A percentile compares a stretch with the other conserved stretches of the same genome.
Conservation (phyloP, 106 monocot species). For the Allium cepa region DNA sequence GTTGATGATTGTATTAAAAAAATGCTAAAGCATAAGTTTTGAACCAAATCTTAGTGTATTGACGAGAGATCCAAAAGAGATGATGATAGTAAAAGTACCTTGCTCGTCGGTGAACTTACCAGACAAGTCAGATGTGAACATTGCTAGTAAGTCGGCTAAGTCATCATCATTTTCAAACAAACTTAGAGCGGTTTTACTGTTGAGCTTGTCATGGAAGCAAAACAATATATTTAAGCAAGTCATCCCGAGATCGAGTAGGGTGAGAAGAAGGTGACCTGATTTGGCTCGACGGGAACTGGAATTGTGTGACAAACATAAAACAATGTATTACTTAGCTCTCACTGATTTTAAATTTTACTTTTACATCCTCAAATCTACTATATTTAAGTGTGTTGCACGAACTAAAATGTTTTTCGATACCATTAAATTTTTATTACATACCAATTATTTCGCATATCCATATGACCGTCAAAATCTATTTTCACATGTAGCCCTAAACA, state of each 20-base stretch:
- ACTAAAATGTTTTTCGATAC: too few species aligned
- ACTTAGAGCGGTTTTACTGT: neutral
- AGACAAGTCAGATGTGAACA: conserved; percentile 34
- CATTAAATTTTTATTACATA: too few species aligned
- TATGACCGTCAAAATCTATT: too few species aligned
- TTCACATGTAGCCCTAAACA: too few species aligned
- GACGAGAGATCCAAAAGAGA: conserved; percentile 59
- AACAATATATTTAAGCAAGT: neutral
- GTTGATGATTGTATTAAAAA: too few species aligned
- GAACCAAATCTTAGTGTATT: conserved; percentile 38
- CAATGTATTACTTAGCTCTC: too few species aligned
- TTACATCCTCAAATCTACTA: too few species aligned
- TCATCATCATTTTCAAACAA: conserved; percentile 42
- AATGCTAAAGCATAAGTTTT: neutral
- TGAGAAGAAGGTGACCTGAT: neutral
- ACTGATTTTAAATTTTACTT: too few species aligned
- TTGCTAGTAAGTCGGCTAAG: conserved; percentile 28
- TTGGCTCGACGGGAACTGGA: neutral
- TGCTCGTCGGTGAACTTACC: conserved; percentile 32
- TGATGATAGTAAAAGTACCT: conserved; percentile 43
- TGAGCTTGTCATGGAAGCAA: neutral
- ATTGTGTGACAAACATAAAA: neutral
- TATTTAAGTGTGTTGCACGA: too few species aligned
- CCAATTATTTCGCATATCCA: too few species aligned
- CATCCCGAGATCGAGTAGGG: neutral